Conservation (phyloP, 2,329 filamentous ascomycete species). For the Diaporthe amygdali region DNA sequence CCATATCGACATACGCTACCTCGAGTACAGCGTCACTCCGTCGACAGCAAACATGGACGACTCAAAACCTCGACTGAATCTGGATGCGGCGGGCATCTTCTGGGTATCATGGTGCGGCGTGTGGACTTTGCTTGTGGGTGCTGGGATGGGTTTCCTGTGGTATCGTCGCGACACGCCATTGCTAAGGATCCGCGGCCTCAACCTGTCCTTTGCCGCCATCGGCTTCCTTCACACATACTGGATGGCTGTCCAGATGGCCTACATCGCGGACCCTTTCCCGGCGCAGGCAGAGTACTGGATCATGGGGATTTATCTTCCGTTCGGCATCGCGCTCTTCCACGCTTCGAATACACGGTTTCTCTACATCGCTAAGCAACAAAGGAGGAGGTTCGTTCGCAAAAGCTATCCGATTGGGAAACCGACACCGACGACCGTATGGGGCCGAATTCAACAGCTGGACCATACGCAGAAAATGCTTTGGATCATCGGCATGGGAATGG, state of each 20-base stretch:
- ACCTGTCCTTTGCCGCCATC: slow-evolving; percentile 33
- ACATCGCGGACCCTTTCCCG: slow-evolving; percentile 43
- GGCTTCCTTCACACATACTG: slow-evolving; percentile 30
- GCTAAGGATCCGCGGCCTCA: slow-evolving; percentile 38
- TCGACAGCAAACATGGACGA: background rate
- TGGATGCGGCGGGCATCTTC: slow-evolving; percentile 10
- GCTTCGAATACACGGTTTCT: slow-evolving; percentile 67
- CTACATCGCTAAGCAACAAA: slow-evolving; percentile 61
- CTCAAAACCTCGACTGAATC: background rate
- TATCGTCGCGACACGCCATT: slow-evolving; percentile 32
- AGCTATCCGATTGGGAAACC: background rate
- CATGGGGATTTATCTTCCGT: slow-evolving; percentile 69
- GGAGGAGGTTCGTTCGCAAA: slow-evolving; percentile 32
- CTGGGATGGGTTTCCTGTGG: slow-evolving; percentile 32
- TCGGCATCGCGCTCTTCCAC: slow-evolving; percentile 70
- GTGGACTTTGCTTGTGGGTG: slow-evolving; percentile 30
- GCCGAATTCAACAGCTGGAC: slow-evolving; percentile 46
- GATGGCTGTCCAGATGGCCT: slow-evolving; percentile 36
- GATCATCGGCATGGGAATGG: slow-evolving; percentile 59
- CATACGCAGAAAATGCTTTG: slow-evolving; percentile 55
- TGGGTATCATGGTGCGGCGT: slow-evolving; percentile 7
- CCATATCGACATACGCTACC: background rate
- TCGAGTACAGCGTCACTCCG: background rate
- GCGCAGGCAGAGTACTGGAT: slow-evolving; percentile 67
- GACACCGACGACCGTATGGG: slow-evolving; percentile 31